Percentiles rank a stretch among this genome's conserved stretches.
Evolutionary conservation across 2,329 filamentous ascomycete species (phyloP).

Genomic region (Xylariales sp.): DNA sequence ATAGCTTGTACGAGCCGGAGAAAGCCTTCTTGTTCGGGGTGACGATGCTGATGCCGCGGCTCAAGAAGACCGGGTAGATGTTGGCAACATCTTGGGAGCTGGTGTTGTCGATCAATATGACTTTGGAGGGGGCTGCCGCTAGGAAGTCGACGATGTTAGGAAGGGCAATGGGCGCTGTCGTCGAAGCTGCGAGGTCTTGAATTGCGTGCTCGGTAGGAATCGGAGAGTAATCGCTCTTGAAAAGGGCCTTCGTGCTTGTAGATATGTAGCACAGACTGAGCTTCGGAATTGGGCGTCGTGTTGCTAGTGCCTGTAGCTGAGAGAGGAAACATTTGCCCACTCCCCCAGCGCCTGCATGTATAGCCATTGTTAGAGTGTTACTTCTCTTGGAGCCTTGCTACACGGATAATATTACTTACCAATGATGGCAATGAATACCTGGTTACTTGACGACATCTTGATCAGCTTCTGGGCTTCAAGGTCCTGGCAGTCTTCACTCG

Average conservation of each 20-base stretch:
- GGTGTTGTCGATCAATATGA: slow-evolving; percentile 91
- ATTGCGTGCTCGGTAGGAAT: slow-evolving; percentile 57
- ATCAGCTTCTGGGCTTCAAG: no score
- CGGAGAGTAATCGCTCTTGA: slow-evolving; percentile 66
- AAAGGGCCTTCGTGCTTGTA: slow-evolving; percentile 78
- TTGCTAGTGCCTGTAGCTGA: slow-evolving; percentile 67
- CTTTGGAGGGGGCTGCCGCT: slow-evolving; percentile 68
- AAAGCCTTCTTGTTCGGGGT: slow-evolving; percentile 99
- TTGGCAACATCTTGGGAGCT: slow-evolving; percentile 82
- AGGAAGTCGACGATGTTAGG: slow-evolving; percentile 74
- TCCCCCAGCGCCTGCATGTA: slow-evolving; percentile 70
- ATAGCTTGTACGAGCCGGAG: slow-evolving; percentile 73
- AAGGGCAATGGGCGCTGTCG: slow-evolving; percentile 60
- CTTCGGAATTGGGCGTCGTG: slow-evolving; percentile 62
- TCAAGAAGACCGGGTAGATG: slow-evolving; percentile 75
- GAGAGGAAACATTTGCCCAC: slow-evolving; percentile 88
- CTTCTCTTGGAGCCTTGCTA: no score
- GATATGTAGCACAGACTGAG: slow-evolving; percentile 80
- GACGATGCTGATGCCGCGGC: slow-evolving; percentile 80
- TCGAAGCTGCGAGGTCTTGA: slow-evolving; percentile 59
- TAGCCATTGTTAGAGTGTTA: neutral
- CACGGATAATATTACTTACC: slow-evolving; percentile 23
- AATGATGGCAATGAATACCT: slow-evolving; percentile 50
- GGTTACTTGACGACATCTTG: slow-evolving; percentile 39
- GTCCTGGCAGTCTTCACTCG: no score